phyloP scores from a whole-genome alignment of 2,329 filamentous ascomycete species.

The Mycosphaerelloides madeirae region DNA sequence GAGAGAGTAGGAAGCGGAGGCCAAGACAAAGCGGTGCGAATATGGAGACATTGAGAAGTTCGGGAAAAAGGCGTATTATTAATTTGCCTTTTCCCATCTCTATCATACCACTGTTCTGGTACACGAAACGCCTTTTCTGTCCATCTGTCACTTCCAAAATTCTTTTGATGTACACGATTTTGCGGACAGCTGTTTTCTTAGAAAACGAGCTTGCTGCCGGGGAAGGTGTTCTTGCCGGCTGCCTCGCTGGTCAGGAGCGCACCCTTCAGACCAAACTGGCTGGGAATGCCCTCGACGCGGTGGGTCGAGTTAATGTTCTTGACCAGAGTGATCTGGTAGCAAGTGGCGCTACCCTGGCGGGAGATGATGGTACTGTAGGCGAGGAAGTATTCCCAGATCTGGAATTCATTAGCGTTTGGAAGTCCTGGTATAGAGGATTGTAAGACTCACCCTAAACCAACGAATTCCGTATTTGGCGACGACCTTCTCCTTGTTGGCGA shows the following conservation, averaged over 20 bases:
- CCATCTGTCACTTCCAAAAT: too few relatives aligned
- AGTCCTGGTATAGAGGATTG: too few relatives aligned
- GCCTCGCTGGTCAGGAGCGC: constrained; percentile 53
- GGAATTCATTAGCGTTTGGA: too few relatives aligned
- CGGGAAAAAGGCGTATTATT: too few relatives aligned
- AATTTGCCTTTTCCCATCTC: too few relatives aligned
- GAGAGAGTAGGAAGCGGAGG: constrained; percentile 85
- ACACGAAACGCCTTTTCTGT: too few relatives aligned
- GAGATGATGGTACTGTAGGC: constrained; percentile 79
- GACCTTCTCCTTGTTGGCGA: constrained; percentile 87
- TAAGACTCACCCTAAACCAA: constrained; percentile 82
- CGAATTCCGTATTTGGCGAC: constrained; percentile 89
- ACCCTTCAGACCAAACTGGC: constrained; percentile 64
- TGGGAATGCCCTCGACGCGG: constrained; percentile 67
- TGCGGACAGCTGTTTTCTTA: too few relatives aligned
- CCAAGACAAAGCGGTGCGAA: constrained; percentile 73
- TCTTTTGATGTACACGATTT: too few relatives aligned
- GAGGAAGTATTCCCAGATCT: constrained; percentile 92
- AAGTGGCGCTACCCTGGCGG: constrained; percentile 76
- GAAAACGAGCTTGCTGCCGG: constrained; percentile 24
- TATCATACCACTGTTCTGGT: too few relatives aligned
- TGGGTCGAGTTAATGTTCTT: constrained; percentile 89
- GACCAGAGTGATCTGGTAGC: constrained; percentile 80
- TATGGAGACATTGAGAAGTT: constrained; percentile 55
- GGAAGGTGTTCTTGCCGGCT: constrained; percentile 30